Percentiles rank a stretch among this genome's conserved stretches.
Evolutionary conservation across 176 grass and related monocot species (phyloP).

Genomic region (Avena sativa): DNA sequence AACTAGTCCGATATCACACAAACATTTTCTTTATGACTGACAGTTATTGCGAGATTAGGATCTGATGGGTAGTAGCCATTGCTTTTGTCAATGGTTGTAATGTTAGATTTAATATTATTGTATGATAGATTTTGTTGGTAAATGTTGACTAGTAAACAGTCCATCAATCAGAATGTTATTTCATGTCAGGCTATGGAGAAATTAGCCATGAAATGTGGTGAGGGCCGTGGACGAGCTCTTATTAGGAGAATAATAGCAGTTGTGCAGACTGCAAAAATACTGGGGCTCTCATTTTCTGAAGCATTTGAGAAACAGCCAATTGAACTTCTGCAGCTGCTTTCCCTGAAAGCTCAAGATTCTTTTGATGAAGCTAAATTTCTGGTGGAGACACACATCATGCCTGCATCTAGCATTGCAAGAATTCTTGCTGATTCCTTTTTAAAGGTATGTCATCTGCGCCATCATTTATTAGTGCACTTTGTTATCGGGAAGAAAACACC

Average conservation of each 20-base stretch:
- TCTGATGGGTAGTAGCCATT: slow-evolving; percentile 19
- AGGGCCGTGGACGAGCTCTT: slow-evolving; percentile 80
- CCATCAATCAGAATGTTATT: slow-evolving; percentile 32
- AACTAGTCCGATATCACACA: not conserved
- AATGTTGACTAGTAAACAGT: slow-evolving; percentile 23
- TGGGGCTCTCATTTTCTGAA: slow-evolving; percentile 82
- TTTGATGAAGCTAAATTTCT: slow-evolving; percentile 93
- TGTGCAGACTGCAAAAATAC: slow-evolving; percentile 75
- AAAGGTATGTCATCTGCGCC: slow-evolving; percentile 61
- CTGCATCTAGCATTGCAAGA: slow-evolving; percentile 79
- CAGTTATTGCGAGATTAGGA: not conserved
- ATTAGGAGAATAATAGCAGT: slow-evolving; percentile 87
- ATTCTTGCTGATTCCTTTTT: slow-evolving; percentile 92
- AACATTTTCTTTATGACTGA: slow-evolving; percentile 22
- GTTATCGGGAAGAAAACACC: slow-evolving; percentile 8
- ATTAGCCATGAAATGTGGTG: slow-evolving; percentile 69
- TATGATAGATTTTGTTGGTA: slow-evolving; percentile 26
- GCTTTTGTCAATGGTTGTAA: slow-evolving; percentile 28
- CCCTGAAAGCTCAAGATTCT: slow-evolving; percentile 91
- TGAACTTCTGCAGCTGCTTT: slow-evolving; percentile 92
- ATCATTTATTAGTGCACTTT: slow-evolving; percentile 36
- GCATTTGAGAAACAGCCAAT: slow-evolving; percentile 89
- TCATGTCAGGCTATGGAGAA: slow-evolving; percentile 76
- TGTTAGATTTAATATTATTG: not conserved
- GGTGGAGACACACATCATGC: slow-evolving; percentile 76